Evolutionary conservation across 1,284 basidiomycete genomes (phyloP).

Genomic region (Calocybe gambosa): DNA sequence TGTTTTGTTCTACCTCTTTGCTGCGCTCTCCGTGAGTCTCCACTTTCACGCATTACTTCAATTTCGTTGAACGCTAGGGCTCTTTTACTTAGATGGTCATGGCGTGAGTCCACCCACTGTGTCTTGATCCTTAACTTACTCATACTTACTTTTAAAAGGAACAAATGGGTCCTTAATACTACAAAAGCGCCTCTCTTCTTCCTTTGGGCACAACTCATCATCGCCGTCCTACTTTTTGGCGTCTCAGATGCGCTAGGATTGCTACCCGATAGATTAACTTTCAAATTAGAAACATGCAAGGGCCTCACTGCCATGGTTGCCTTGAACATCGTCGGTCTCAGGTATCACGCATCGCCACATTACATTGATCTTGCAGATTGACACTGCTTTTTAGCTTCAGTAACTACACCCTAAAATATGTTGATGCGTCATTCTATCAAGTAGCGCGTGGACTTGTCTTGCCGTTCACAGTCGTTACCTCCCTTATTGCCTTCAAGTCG

Average conservation of each 20-base stretch:
- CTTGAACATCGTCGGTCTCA: slow-evolving; percentile 75
- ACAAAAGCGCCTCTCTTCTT: slow-evolving; percentile 78
- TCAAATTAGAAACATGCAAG: slow-evolving; percentile 59
- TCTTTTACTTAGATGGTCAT: slow-evolving; percentile 63
- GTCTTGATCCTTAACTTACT: slow-evolving; percentile 4
- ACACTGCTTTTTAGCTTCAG: slow-evolving; percentile 53
- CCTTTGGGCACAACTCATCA: slow-evolving; percentile 72
- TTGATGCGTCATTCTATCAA: slow-evolving; percentile 90
- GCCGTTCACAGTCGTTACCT: slow-evolving; percentile 80
- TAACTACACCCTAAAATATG: slow-evolving; percentile 87
- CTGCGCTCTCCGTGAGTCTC: slow-evolving; percentile 55
- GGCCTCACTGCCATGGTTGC: slow-evolving; percentile 68
- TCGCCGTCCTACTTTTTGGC: slow-evolving; percentile 73
- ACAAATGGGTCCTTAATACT: slow-evolving; percentile 74
- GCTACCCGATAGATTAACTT: slow-evolving; percentile 52
- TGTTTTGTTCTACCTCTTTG: slow-evolving; percentile 22
- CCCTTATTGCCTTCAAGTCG: slow-evolving; percentile 63
- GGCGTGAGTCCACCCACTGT: slow-evolving; percentile 45
- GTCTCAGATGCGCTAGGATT: slow-evolving; percentile 55
- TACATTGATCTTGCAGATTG: background rate
- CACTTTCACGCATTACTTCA: background rate
- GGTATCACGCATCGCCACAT: slow-evolving; percentile 35
- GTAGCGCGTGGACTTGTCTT: slow-evolving; percentile 83
- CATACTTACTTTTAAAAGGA: slow-evolving; percentile 34
- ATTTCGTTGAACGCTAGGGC: slow-evolving; percentile 11